A percentile compares a stretch with the other conserved stretches of the same genome.
Evolutionary conservation across 164 flowering plant genomes (phyloP).

Genomic region (Kingdonia uniflora): DNA sequence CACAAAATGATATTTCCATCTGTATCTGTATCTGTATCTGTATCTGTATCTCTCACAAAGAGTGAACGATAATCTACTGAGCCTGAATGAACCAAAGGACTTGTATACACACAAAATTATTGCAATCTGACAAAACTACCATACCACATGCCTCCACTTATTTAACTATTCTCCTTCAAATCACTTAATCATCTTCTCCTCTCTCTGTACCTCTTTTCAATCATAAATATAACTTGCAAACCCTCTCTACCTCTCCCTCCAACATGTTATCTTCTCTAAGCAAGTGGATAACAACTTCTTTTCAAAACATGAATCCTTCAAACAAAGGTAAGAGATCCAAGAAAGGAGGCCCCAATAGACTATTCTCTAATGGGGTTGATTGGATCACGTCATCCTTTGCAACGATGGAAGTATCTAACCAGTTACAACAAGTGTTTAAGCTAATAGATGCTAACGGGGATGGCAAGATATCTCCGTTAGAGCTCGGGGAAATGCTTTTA

Average conservation of each 20-base stretch:
- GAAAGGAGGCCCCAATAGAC: constrained; percentile 16
- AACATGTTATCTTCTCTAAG: constrained; percentile 18
- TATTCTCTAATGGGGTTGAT: constrained; percentile 19
- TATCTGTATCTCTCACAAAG: too few relatives aligned
- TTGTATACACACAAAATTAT: too few relatives aligned
- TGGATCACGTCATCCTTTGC: constrained; percentile 25
- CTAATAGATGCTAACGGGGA: constrained; percentile 60
- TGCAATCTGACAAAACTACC: too few relatives aligned
- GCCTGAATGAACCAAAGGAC: too few relatives aligned
- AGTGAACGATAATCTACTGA: too few relatives aligned
- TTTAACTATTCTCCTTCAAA: not conserved
- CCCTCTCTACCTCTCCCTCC: not conserved
- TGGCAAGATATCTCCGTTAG: constrained; percentile 48
- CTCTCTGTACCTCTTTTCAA: not conserved
- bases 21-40: too few relatives aligned
- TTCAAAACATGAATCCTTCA: constrained; percentile 3
- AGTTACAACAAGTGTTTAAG: constrained; percentile 48
- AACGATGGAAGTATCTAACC: constrained; percentile 38
- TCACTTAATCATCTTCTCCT: constrained; percentile 9
- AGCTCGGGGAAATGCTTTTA: constrained; percentile 42
- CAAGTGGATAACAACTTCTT: constrained; percentile 13
- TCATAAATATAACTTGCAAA: not conserved
- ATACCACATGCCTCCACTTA: too few relatives aligned
- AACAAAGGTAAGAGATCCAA: constrained; percentile 12
- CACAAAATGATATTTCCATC: too few relatives aligned